Conservation (phyloP, 495 filamentous ascomycete species). For the Penicillium dipodomyicola region DNA sequence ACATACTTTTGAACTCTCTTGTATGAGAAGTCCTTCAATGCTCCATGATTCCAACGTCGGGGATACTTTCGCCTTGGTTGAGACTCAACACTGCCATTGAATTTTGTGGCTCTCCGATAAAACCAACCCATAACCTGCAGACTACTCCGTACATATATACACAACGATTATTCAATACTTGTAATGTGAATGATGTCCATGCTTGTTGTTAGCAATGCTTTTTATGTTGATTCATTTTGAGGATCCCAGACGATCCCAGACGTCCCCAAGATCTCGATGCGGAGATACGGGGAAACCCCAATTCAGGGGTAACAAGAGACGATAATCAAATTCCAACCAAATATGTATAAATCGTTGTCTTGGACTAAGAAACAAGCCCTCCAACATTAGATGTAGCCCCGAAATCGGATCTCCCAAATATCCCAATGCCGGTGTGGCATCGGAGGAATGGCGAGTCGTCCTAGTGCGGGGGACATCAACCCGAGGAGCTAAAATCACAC, state of each 20-base stretch:
- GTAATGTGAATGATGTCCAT: not conserved
- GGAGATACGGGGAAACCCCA: conserved; percentile 10
- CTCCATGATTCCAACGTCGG: not conserved
- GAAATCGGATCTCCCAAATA: not conserved
- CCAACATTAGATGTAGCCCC: not conserved
- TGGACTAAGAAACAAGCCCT: not conserved
- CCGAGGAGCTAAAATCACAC: conserved; percentile 15
- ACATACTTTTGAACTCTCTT: not conserved
- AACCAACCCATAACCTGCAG: not conserved
- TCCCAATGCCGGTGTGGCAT: conserved; percentile 1
- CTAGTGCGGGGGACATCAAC: conserved; percentile 23
- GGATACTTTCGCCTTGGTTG: not conserved
- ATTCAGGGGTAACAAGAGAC: not conserved
- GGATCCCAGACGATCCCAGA: not conserved
- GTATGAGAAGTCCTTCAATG: not conserved
- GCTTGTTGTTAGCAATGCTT: not conserved
- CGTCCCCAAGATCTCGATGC: not conserved
- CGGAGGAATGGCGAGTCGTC: conserved; percentile 21
- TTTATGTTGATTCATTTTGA: not conserved
- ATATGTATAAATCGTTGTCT: not conserved
- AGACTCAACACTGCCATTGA: not conserved
- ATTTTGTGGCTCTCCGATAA: not conserved
- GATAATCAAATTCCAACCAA: not conserved
- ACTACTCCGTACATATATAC: not conserved
- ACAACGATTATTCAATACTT: not conserved